Percentiles rank a stretch among this genome's conserved stretches.
Conservation (phyloP, 192 early-diverging fungal genomes). For the Geranomyces michiganensis region DNA sequence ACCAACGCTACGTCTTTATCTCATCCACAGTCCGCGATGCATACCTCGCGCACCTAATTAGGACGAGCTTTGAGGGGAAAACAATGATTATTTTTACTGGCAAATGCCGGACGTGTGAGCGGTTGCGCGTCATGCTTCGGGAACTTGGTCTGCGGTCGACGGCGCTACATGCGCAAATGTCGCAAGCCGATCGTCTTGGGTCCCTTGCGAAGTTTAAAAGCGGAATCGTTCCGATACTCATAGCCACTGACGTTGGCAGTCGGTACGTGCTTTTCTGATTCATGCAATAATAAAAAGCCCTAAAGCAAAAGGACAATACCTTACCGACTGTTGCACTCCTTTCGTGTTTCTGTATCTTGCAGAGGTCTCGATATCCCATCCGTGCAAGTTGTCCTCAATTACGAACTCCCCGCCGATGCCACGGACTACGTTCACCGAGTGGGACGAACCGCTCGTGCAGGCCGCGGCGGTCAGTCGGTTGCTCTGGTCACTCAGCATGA, state of each 20-base stretch:
- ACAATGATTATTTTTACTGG: slow-evolving; percentile 93
- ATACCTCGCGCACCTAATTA: slow-evolving; percentile 81
- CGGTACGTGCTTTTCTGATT: slow-evolving; percentile 56
- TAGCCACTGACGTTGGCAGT: slow-evolving; percentile 97
- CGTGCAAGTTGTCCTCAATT: slow-evolving; percentile 92
- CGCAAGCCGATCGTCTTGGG: slow-evolving; percentile 85
- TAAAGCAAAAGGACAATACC: no score
- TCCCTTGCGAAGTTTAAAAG: slow-evolving; percentile 92
- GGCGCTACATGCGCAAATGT: slow-evolving; percentile 91
- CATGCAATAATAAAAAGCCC: no score
- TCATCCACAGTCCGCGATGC: slow-evolving; percentile 89
- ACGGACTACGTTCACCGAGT: slow-evolving; percentile 98
- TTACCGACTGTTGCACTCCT: no score
- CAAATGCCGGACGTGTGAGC: slow-evolving; percentile 81
- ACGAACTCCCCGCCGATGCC: slow-evolving; percentile 92
- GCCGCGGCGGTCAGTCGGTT: slow-evolving; percentile 85
- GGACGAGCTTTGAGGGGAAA: slow-evolving; percentile 71
- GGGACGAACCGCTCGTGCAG: slow-evolving; percentile 95
- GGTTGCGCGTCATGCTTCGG: slow-evolving; percentile 81
- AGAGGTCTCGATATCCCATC: slow-evolving; percentile 96
- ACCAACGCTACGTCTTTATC: slow-evolving; percentile 90
- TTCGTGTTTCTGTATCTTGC: neutral
- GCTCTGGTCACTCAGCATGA: slow-evolving; percentile 83
- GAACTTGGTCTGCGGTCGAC: slow-evolving; percentile 91
- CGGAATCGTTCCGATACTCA: slow-evolving; percentile 81